Evolutionary conservation across 495 filamentous ascomycete genomes (phyloP).

Genomic region (Penicillium lividum): DNA sequence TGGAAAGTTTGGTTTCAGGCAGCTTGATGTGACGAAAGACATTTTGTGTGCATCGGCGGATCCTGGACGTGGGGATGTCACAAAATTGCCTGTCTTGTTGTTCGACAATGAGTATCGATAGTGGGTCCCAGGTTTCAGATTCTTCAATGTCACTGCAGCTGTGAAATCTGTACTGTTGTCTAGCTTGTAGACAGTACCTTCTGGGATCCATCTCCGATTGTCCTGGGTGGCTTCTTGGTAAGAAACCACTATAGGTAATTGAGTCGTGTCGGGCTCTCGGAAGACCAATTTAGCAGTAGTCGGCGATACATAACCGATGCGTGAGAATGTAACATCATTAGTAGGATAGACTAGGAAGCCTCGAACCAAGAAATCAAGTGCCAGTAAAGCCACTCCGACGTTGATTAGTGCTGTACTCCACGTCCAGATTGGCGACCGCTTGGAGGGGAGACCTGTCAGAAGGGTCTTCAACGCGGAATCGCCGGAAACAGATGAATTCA

Average conservation of each 20-base stretch:
- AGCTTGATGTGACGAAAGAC: slow-evolving; percentile 88
- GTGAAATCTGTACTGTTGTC: slow-evolving; percentile 83
- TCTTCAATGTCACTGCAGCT: slow-evolving; percentile 54
- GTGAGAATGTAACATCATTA: slow-evolving; percentile 76
- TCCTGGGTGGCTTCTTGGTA: slow-evolving; percentile 46
- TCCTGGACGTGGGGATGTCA: slow-evolving; percentile 68
- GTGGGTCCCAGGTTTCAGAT: slow-evolving; percentile 59
- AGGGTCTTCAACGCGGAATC: slow-evolving; percentile 59
- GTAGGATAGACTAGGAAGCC: slow-evolving; percentile 65
- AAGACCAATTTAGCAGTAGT: slow-evolving; percentile 78
- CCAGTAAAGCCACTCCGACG: slow-evolving; percentile 59
- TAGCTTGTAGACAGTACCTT: slow-evolving; percentile 62
- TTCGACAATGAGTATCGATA: slow-evolving; percentile 86
- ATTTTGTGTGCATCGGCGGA: slow-evolving; percentile 63
- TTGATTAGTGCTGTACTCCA: slow-evolving; percentile 72
- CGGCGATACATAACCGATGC: slow-evolving; percentile 83
- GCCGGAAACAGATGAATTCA: slow-evolving; percentile 9
- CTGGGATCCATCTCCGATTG: slow-evolving; percentile 60
- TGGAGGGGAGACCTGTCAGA: slow-evolving; percentile 73
- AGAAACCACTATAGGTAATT: slow-evolving; percentile 71
- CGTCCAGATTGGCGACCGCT: slow-evolving; percentile 55
- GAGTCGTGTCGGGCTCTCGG: slow-evolving; percentile 74
- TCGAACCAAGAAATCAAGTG: slow-evolving; percentile 72
- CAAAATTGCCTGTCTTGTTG: slow-evolving; percentile 75
- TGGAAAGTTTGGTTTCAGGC: slow-evolving; percentile 86